Evolutionary conservation across 2,329 filamentous ascomycete species (phyloP).

Genomic region (Metarhizium album): DNA sequence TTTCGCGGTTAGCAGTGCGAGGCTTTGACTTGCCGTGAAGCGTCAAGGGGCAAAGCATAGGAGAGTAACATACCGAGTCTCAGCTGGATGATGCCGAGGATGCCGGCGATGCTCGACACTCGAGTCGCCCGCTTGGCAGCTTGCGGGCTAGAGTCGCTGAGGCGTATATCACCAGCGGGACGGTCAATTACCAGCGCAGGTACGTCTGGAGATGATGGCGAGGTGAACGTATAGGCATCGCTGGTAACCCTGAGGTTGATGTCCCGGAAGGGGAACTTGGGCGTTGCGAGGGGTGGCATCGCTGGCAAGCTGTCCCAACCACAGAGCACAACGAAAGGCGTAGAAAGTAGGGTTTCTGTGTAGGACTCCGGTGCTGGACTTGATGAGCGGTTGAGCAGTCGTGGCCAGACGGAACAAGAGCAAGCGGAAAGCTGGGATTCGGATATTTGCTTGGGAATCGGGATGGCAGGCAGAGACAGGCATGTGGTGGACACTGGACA

Average conservation of each 20-base stretch:
- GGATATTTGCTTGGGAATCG: too few relatives aligned
- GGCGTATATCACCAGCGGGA: conserved; percentile 79
- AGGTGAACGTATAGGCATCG: conserved; percentile 92
- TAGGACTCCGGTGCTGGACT: background rate
- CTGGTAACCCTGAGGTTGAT: conserved; percentile 92
- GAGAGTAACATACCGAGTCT: conserved; percentile 58
- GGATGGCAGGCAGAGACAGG: too few relatives aligned
- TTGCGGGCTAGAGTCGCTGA: conserved; percentile 68
- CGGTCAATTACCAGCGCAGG: conserved; percentile 83
- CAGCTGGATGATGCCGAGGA: conserved; percentile 86
- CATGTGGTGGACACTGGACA: too few relatives aligned
- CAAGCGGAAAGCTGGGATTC: background rate
- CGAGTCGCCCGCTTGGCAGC: conserved; percentile 59
- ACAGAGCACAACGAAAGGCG: background rate
- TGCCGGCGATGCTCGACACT: conserved; percentile 89
- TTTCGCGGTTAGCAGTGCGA: conserved; percentile 4
- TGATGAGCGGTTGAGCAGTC: background rate
- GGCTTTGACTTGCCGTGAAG: background rate
- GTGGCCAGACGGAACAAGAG: background rate
- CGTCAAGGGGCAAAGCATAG: background rate
- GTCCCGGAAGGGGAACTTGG: conserved; percentile 69
- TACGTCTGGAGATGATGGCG: conserved; percentile 82
- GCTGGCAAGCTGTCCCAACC: background rate
- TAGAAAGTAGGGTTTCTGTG: background rate
- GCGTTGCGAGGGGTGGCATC: conserved; percentile 28